Percentiles rank a stretch among this genome's conserved stretches.
These are phyloP conservation scores for Macadamia tetraphylla DNA, from an alignment of 164 flowering plant genomes.

Conservation along the genomic window DNA sequence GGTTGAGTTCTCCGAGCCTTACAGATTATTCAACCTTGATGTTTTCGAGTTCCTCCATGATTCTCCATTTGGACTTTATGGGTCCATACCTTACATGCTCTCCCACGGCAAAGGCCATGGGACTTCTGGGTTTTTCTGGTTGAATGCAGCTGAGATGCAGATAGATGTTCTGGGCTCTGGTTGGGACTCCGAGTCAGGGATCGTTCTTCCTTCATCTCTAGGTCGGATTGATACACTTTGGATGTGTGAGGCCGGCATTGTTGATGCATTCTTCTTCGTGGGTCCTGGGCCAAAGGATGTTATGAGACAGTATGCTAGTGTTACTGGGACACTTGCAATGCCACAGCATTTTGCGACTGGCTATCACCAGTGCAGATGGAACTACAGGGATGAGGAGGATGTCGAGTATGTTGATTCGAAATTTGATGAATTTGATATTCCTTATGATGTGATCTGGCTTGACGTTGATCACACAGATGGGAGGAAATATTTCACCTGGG, in stretches of 20 bases:
- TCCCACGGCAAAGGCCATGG: constrained; percentile 72
- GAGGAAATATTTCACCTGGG: constrained; percentile 96
- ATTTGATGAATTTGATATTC: constrained; percentile 92
- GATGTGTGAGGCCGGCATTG: constrained; percentile 98
- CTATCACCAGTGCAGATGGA: constrained; percentile 97
- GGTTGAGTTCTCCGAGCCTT: constrained; percentile 85
- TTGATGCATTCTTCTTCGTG: constrained; percentile 86
- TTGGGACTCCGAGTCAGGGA: constrained; percentile 62
- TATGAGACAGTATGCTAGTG: constrained; percentile 62
- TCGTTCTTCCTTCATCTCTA: constrained; percentile 43
- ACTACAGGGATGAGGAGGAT: constrained; percentile 96
- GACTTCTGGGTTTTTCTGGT: constrained; percentile 88
- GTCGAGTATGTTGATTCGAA: constrained; percentile 77
- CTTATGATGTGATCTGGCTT: constrained; percentile 97
- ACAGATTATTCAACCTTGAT: constrained; percentile 86
- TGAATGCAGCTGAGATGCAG: constrained; percentile 99
- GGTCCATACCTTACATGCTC: constrained; percentile 88
- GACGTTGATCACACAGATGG: constrained; percentile 98
- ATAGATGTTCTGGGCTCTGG: constrained; percentile 84
- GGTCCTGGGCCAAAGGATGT: constrained; percentile 97
- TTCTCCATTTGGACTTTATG: constrained; percentile 93
- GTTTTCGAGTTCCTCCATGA: constrained; percentile 86
- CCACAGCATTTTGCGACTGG: constrained; percentile 83
- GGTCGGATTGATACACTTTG: constrained; percentile 79
- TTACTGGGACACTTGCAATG: constrained; percentile 79